Evolutionary conservation across 2,329 filamentous ascomycete genomes (phyloP).

Genomic region (Elsinoe fawcettii): DNA sequence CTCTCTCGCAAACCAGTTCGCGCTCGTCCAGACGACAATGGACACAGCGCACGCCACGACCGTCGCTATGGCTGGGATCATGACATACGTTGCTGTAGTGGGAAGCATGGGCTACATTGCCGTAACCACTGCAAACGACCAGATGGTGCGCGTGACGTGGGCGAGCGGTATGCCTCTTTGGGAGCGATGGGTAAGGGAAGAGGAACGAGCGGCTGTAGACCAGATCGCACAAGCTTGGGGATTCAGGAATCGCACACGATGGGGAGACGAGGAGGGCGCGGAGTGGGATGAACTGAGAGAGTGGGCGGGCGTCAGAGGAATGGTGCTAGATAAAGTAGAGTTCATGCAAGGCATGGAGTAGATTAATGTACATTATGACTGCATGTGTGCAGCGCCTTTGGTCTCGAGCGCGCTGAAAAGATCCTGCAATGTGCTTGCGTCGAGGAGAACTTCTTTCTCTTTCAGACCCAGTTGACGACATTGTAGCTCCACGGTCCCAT

Average conservation of each 20-base stretch:
- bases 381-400: conserved; percentile 35
- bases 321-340: conserved; percentile 83
- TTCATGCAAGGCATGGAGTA: conserved; percentile 89
- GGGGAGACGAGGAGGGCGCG: conserved; percentile 82
- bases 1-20: conserved; percentile 59
- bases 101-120: conserved; percentile 76
- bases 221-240: conserved; percentile 84
- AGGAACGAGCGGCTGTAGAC: conserved; percentile 82
- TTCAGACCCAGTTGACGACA: conserved; percentile 61
- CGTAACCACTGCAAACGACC: conserved; percentile 80
- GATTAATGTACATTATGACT: conserved; percentile 16
- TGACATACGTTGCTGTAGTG: conserved; percentile 76
- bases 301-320: conserved; percentile 72
- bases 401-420: not conserved
- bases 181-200: conserved; percentile 78
- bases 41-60: conserved; percentile 65
- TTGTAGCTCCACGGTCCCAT: conserved; percentile 61
- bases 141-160: conserved; percentile 94
- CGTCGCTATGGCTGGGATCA: conserved; percentile 69
- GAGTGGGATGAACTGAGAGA: conserved; percentile 85
- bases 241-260: conserved; percentile 69
- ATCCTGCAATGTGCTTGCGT: not conserved
- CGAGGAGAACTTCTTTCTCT: conserved; percentile 37
- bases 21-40: conserved; percentile 65
- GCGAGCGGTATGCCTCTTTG: conserved; percentile 69